These are phyloP conservation scores for Pseudogymnoascus sp. DNA, from an alignment of 2,329 filamentous ascomycete species.

Conservation along the genomic window DNA sequence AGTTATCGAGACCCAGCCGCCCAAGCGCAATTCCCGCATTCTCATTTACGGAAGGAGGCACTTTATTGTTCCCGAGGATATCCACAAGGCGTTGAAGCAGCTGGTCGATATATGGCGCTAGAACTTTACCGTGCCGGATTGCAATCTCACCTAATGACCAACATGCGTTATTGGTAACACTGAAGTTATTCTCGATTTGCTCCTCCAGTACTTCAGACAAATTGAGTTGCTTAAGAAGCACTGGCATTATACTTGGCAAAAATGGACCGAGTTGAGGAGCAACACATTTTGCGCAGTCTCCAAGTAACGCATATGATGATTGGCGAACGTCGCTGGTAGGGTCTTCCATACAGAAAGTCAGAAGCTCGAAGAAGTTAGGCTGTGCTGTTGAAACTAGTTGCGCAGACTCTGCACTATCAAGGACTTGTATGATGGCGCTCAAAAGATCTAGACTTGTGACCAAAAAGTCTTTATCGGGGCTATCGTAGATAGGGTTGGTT, in stretches of 20 bases:
- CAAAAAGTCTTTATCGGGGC: constrained; percentile 92
- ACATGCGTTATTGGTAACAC: constrained; percentile 95
- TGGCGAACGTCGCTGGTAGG: constrained; percentile 85
- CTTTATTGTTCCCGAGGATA: constrained; percentile 76
- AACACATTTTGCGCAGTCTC: constrained; percentile 89
- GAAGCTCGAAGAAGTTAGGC: constrained; percentile 79
- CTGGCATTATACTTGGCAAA: constrained; percentile 64
- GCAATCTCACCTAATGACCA: constrained; percentile 94
- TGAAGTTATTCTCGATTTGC: constrained; percentile 75
- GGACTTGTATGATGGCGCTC: constrained; percentile 85
- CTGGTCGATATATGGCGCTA: constrained; percentile 68
- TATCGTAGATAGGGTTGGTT: constrained; percentile 58
- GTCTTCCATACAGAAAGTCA: constrained; percentile 89
- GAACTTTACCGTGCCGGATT: constrained; percentile 64
- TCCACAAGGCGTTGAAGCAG: constrained; percentile 68
- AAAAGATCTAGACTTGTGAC: constrained; percentile 90
- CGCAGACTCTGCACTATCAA: constrained; percentile 64
- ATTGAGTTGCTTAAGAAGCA: constrained; percentile 81
- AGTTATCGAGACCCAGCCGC: constrained; percentile 71
- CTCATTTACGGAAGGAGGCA: constrained; percentile 80
- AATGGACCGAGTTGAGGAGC: constrained; percentile 71
- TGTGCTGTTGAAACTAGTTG: constrained; percentile 67
- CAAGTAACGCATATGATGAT: constrained; percentile 88
- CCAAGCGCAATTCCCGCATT: constrained; percentile 92
- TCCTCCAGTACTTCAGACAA: constrained; percentile 68